These are phyloP conservation scores for Combretum micranthum DNA, from an alignment of 345 rosid species.

Conservation along the genomic window DNA sequence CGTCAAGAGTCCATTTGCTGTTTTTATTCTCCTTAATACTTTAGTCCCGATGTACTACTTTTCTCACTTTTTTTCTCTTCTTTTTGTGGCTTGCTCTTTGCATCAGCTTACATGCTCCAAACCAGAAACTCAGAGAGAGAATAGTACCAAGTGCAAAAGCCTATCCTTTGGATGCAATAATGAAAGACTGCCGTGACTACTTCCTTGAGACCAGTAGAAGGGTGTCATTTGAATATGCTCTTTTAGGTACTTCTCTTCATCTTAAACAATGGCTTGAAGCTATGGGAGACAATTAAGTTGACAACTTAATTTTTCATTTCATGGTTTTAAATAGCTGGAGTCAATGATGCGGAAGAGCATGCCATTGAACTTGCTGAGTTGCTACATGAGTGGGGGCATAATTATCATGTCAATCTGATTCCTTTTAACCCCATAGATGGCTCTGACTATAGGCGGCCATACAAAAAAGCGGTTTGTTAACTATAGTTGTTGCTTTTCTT, in stretches of 20 bases:
- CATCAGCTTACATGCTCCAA: slow-evolving; percentile 86
- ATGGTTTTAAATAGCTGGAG: slow-evolving; percentile 58
- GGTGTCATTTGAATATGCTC: slow-evolving; percentile 91
- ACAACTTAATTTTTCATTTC: too few relatives aligned
- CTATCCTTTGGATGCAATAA: slow-evolving; percentile 80
- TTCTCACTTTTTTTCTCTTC: too few relatives aligned
- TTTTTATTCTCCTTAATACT: too few relatives aligned
- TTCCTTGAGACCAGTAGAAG: slow-evolving; percentile 67
- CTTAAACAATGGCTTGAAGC: neutral
- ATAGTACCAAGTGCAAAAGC: slow-evolving; percentile 97
- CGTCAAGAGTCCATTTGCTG: too few relatives aligned
- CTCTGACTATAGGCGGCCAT: slow-evolving; percentile 72
- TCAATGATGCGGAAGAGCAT: slow-evolving; percentile 72
- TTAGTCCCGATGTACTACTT: too few relatives aligned
- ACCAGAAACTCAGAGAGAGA: slow-evolving; percentile 77
- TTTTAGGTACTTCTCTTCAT: slow-evolving; percentile 41
- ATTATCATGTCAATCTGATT: slow-evolving; percentile 81
- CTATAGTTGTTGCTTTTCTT: neutral
- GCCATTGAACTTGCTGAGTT: slow-evolving; percentile 78
- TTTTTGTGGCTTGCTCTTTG: neutral
- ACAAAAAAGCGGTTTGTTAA: slow-evolving; percentile 59
- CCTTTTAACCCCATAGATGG: slow-evolving; percentile 90
- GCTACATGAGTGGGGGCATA: slow-evolving; percentile 72
- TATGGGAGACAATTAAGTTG: too few relatives aligned
- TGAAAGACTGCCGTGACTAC: slow-evolving; percentile 90